Evolutionary conservation across 352 stramenopile genomes (phyloP).

Genomic region (Ophiocytium majus): DNA sequence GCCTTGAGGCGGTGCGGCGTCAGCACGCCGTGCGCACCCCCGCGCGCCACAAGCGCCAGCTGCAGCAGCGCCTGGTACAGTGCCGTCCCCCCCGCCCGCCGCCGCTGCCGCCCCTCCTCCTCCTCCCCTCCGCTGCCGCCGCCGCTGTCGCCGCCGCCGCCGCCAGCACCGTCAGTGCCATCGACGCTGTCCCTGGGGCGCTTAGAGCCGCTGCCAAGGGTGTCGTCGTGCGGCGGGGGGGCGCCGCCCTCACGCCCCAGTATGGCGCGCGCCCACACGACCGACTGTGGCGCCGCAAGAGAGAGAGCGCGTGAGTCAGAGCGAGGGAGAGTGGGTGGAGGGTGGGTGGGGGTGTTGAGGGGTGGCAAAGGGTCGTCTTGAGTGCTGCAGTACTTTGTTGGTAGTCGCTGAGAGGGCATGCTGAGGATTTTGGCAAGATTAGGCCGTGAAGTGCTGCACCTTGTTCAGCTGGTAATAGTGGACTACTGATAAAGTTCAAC

Average conservation of each 20-base stretch:
- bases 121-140: neutral
- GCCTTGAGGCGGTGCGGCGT: constrained; percentile 30
- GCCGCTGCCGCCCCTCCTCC: neutral
- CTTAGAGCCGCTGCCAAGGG: neutral
- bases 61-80: constrained; percentile 41
- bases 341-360: too few relatives aligned
- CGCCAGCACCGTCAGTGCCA: neutral
- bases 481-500: too few relatives aligned
- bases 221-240: neutral
- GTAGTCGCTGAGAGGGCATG: too few relatives aligned
- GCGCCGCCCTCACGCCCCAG: neutral
- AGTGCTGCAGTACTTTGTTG: too few relatives aligned
- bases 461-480: too few relatives aligned
- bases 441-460: too few relatives aligned
- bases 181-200: neutral
- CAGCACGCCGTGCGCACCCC: constrained; percentile 31
- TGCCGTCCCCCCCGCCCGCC: neutral
- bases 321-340: too few relatives aligned
- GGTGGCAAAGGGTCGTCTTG: too few relatives aligned
- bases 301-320: too few relatives aligned
- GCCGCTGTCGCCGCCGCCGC: neutral
- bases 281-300: neutral
- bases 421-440: too few relatives aligned
- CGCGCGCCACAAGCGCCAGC: constrained; percentile 29
- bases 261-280: neutral